A percentile compares a stretch with the other conserved stretches of the same genome.
Conservation (phyloP, 2,329 filamentous ascomycete genomes). For the Neonectria punicea region DNA sequence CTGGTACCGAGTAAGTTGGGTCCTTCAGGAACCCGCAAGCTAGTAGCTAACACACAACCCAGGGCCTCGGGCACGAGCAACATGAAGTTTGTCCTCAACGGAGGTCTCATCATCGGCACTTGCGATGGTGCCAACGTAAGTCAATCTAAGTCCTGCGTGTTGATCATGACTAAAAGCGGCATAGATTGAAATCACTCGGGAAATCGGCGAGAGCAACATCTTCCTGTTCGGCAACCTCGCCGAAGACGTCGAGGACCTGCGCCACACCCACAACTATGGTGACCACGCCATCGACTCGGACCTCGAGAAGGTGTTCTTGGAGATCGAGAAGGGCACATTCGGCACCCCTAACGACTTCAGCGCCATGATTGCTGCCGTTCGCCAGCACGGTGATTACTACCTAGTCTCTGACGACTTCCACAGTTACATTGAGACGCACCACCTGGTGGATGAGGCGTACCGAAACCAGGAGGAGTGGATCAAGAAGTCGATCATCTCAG, state of each 20-base stretch:
- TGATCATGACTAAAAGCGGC: slow-evolving; percentile 15
- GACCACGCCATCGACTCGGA: slow-evolving; percentile 80
- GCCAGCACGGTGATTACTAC: slow-evolving; percentile 96
- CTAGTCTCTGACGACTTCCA: slow-evolving; percentile 97
- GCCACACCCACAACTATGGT: slow-evolving; percentile 88
- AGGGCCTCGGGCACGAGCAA: slow-evolving; percentile 87
- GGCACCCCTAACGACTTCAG: slow-evolving; percentile 82
- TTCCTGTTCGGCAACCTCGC: slow-evolving; percentile 97
- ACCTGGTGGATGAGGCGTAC: slow-evolving; percentile 91
- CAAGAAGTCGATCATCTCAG: slow-evolving; percentile 87
- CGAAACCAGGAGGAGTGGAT: slow-evolving; percentile 93
- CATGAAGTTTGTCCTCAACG: slow-evolving; percentile 99
- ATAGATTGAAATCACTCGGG: slow-evolving; percentile 93
- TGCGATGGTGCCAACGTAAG: slow-evolving; percentile 96
- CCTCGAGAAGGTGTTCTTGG: slow-evolving; percentile 83
- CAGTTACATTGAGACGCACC: slow-evolving; percentile 91
- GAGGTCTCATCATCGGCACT: slow-evolving; percentile 95
- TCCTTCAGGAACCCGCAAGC: background rate
- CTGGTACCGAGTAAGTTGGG: slow-evolving; percentile 80
- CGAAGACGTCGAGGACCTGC: slow-evolving; percentile 96
- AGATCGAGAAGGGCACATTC: slow-evolving; percentile 83
- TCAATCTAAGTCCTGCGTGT: slow-evolving; percentile 28
- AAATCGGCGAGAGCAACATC: slow-evolving; percentile 96
- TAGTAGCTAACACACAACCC: background rate
- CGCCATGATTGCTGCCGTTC: slow-evolving; percentile 85